phyloP scores from a whole-genome alignment of 2,329 filamentous ascomycete genomes.

The Paecilomyces dactylethromorphus region DNA sequence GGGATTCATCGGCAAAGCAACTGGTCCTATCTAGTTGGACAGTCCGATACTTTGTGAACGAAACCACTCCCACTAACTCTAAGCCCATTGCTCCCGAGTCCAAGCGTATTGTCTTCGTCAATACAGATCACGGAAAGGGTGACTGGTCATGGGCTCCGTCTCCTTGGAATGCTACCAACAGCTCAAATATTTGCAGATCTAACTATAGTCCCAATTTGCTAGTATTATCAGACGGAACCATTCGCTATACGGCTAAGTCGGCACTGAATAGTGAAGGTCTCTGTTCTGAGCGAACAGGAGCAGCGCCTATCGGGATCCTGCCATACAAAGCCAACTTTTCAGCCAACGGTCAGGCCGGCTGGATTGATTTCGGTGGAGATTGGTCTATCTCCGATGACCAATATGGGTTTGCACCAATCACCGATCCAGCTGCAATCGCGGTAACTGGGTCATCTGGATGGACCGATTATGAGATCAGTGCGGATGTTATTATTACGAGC shows the following conservation, averaged over 20 bases:
- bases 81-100: background rate
- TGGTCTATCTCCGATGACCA: slow-evolving; percentile 1
- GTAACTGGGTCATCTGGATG: slow-evolving; percentile 6
- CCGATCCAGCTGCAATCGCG: background rate
- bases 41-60: background rate
- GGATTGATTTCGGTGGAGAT: background rate
- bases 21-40: background rate
- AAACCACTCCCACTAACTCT: too few species aligned
- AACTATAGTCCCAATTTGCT: slow-evolving; percentile 5
- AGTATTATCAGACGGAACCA: background rate
- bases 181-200: background rate
- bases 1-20: background rate
- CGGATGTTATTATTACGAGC: slow-evolving; percentile 3
- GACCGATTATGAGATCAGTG: slow-evolving; percentile 5
- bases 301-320: slow-evolving; percentile 1
- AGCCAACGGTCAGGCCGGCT: slow-evolving; percentile 1
- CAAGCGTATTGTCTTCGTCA: slow-evolving; percentile 1
- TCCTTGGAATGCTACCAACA: background rate
- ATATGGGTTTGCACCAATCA: slow-evolving; percentile 2
- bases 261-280: background rate
- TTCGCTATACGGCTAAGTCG: background rate
- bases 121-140: slow-evolving; percentile 1
- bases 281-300: background rate
- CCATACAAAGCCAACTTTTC: slow-evolving; percentile 4
- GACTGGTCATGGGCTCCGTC: slow-evolving; percentile 4